Conservation (phyloP, 176 grass and related monocot species). For the Eragrostis nindensis region DNA sequence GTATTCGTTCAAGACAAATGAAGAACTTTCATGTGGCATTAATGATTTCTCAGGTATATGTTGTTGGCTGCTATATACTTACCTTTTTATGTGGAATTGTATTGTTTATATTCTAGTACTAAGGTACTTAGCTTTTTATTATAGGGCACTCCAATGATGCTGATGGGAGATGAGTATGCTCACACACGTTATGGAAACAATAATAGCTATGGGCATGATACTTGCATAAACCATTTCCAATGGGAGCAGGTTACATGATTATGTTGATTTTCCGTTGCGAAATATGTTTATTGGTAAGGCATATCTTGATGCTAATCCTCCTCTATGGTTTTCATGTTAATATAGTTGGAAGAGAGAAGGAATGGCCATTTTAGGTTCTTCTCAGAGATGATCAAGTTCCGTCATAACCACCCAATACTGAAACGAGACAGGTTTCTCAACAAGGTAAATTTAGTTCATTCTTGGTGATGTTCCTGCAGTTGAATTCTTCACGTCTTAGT, state of each 20-base stretch:
- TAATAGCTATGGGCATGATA: constrained; percentile 99
- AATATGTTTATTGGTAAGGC: constrained; percentile 13
- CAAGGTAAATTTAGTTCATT: constrained; percentile 58
- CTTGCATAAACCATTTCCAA: constrained; percentile 90
- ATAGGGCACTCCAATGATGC: constrained; percentile 95
- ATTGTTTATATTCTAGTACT: constrained; percentile 24
- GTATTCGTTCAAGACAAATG: constrained; percentile 86
- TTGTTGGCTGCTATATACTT: constrained; percentile 26
- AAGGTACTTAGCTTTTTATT: constrained; percentile 36
- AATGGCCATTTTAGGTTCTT: constrained; percentile 85
- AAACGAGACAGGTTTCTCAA: constrained; percentile 68
- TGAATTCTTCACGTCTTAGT: not conserved
- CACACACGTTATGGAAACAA: constrained; percentile 98
- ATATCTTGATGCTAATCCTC: constrained; percentile 36
- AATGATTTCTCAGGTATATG: constrained; percentile 90
- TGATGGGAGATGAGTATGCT: constrained; percentile 99
- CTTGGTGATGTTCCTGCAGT: constrained; percentile 8
- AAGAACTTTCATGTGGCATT: constrained; percentile 95
- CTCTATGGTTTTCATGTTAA: constrained; percentile 14
- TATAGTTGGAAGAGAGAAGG: constrained; percentile 81
- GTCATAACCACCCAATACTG: constrained; percentile 72
- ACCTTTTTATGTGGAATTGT: constrained; percentile 8
- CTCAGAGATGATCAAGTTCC: constrained; percentile 92
- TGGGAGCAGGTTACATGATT: constrained; percentile 70
- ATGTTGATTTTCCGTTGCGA: constrained; percentile 19